A percentile compares a stretch with the other conserved stretches of the same genome.
Evolutionary conservation across 2,329 filamentous ascomycete species (phyloP).

Genomic region (Berkeleyomyces basicola): DNA sequence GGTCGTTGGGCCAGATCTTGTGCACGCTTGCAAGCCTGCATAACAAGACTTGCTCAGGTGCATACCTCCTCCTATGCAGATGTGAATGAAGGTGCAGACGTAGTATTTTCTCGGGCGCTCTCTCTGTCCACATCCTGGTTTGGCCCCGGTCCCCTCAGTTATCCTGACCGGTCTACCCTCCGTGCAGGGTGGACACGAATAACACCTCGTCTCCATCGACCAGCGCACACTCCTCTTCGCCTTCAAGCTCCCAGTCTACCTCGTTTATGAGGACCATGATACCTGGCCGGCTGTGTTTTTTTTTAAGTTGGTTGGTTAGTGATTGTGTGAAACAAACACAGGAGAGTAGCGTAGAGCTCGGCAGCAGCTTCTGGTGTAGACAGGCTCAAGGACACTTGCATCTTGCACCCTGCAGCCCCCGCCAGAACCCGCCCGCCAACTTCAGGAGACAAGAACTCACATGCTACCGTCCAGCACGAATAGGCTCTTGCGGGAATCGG

Average conservation of each 20-base stretch:
- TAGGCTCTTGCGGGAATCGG: conserved; percentile 67
- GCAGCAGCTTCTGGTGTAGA: background rate
- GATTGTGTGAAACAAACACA: background rate
- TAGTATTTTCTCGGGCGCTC: too few species aligned
- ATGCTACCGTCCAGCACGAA: conserved; percentile 79
- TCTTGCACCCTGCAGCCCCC: background rate
- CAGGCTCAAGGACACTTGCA: background rate
- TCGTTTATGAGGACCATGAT: conserved; percentile 96
- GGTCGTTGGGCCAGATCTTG: background rate
- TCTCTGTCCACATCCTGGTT: too few species aligned
- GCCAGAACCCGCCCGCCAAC: background rate
- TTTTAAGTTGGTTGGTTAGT: conserved; percentile 16
- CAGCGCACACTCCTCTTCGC: conserved; percentile 78
- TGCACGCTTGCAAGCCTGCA: background rate
- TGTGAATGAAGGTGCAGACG: too few species aligned
- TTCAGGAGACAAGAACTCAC: conserved; percentile 37
- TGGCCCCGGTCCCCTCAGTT: background rate
- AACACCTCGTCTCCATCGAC: conserved; percentile 72
- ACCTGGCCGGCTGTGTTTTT: conserved; percentile 57
- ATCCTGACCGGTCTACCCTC: conserved; percentile 42
- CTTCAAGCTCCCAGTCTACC: conserved; percentile 94
- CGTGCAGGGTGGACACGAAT: conserved; percentile 93
- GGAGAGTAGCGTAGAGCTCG: background rate
- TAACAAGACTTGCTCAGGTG: too few species aligned
- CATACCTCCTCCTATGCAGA: background rate